These are phyloP conservation scores for Aspergillus unguis DNA, from an alignment of 2,329 filamentous ascomycete species.

Conservation along the genomic window DNA sequence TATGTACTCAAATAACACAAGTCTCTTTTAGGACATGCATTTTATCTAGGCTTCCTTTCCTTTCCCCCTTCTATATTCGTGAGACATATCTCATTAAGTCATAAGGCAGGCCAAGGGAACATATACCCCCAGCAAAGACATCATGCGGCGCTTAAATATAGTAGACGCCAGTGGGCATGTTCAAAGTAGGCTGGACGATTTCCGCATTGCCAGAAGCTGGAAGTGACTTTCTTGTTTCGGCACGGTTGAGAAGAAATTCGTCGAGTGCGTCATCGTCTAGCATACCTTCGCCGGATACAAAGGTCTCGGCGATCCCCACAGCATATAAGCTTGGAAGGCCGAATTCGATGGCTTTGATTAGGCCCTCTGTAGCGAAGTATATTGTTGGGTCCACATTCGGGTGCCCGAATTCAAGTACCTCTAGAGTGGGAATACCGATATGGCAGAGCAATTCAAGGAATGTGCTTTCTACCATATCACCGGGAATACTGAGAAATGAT, in stretches of 20 bases:
- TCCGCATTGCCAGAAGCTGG: not conserved
- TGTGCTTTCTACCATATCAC: conserved; percentile 26
- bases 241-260: conserved; percentile 22
- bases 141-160: conserved; percentile 3
- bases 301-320: conserved; percentile 28
- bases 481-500: conserved; percentile 30
- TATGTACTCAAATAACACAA: too few relatives aligned
- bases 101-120: not conserved
- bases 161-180: conserved; percentile 17
- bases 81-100: not conserved
- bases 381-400: conserved; percentile 18
- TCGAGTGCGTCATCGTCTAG: conserved; percentile 29
- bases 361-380: conserved; percentile 20
- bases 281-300: conserved; percentile 18
- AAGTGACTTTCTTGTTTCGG: conserved; percentile 1
- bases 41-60: too few relatives aligned
- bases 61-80: not conserved
- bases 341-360: conserved; percentile 22
- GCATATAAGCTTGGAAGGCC: conserved; percentile 25
- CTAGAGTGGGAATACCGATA: conserved; percentile 20
- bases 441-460: conserved; percentile 27
- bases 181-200: not conserved
- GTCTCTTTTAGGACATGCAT: too few relatives aligned
- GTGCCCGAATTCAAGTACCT: conserved; percentile 28
- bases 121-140: not conserved